Base-by-base conservation (phyloP, 2,329 filamentous ascomycete genomes). In the Exophiala sp. region DNA sequence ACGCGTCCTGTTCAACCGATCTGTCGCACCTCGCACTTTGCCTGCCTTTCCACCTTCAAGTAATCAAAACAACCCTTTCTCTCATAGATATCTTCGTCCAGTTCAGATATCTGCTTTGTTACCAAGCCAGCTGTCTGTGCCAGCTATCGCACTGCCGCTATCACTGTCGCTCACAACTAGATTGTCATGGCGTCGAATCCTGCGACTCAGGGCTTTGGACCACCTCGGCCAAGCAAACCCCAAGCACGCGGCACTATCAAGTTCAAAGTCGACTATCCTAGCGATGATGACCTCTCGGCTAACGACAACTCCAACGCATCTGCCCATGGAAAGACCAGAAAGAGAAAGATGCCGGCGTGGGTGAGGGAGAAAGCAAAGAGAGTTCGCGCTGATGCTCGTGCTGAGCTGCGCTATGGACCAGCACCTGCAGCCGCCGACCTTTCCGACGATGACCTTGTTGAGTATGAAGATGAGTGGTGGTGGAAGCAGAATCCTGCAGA, bases 361-460 rank as follows among this genome's bases (percentile, higher is more conserved):
- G 19, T 13, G 11, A 53, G 43, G 21, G 45, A 29, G 21, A 35
- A 41, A 7, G 27, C 24, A 19, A 44, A 37, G 13, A 23, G n/a
- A 22, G 30, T 30, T 19, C 42, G 30, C 32, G 14, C 39, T 10
- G 50, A 48, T 9, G 13, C 18, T 22, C 27, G 42, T 9, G 13
- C 24, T 18, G 22, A 23, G 14, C 27, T 11, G 19, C 29, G 40
- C n/a, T 40, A 48, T 39, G 22, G 41, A 13, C 18, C 32, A 39
- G 27, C 50, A 11, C 50, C 47, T 18, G 45, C 39, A 13, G 23
- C 48, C n/a, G 27, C 48, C 10, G 46, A 54, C 23, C 40, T 58
- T 23, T 53, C 48, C 39, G 54, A 57, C 30, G 35, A 50, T 10
- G 45, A 46, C 18, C 23, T 29, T 6, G 11, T n/a, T 13, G 42